These are phyloP conservation scores for Xylariaceae sp. DNA, from an alignment of 2,329 filamentous ascomycete species.

Conservation along the genomic window DNA sequence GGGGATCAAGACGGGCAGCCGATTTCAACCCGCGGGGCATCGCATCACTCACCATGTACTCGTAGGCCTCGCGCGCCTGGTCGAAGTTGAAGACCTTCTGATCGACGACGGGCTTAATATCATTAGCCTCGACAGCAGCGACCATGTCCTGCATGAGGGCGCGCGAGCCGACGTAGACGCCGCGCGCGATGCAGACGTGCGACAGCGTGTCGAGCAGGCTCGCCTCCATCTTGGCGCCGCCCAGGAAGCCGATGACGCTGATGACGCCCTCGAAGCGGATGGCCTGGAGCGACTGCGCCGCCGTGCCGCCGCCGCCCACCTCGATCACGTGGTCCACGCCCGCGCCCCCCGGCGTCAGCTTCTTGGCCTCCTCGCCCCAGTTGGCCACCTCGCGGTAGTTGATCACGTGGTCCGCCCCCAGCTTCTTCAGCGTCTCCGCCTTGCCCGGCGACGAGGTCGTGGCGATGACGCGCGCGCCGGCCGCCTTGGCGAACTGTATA, in stretches of 20 bases:
- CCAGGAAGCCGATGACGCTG: conserved; percentile 34
- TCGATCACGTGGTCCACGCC: conserved; percentile 43
- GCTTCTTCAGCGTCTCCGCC: conserved; percentile 32
- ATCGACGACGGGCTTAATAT: conserved; percentile 35
- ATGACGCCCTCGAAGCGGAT: conserved; percentile 40
- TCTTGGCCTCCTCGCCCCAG: conserved; percentile 38
- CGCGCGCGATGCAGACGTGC: conserved; percentile 30
- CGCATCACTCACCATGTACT: conserved; percentile 38
- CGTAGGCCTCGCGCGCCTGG: conserved; percentile 36
- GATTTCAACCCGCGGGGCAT: not conserved
- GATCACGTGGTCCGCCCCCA: conserved; percentile 42
- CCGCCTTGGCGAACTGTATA: conserved; percentile 43
- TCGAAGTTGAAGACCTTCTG: conserved; percentile 30
- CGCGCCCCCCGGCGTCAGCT: conserved; percentile 31
- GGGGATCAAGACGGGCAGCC: not conserved
- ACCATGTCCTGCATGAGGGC: conserved; percentile 36
- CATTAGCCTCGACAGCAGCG: conserved; percentile 31
- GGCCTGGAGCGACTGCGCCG: conserved; percentile 36
- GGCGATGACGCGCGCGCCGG: conserved; percentile 40
- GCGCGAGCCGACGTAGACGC: conserved; percentile 33
- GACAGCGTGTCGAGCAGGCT: conserved; percentile 43
- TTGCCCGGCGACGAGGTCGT: conserved; percentile 41
- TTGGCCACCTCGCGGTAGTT: conserved; percentile 39
- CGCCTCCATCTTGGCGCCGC: conserved; percentile 36
- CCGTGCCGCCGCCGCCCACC: conserved; percentile 36